Evolutionary conservation across 192 early-diverging fungal genomes (phyloP).

Genomic region (Phlyctochytrium planicorne): DNA sequence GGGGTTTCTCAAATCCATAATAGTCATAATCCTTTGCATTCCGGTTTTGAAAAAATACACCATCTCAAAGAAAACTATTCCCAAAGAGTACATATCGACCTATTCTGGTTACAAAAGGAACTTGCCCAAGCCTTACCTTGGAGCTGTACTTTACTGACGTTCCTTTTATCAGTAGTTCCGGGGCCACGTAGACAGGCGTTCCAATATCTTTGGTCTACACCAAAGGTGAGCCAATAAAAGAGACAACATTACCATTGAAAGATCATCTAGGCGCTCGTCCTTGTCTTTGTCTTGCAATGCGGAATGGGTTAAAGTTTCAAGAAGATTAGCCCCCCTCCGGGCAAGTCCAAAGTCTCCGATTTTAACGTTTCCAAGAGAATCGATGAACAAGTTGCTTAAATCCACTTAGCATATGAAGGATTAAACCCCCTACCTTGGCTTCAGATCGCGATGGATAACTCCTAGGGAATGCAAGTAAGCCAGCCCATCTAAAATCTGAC

Average conservation of each 20-base stretch:
- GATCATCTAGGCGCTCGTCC: too few relatives aligned
- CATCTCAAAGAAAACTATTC: conserved; percentile 75
- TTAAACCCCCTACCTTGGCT: conserved; percentile 42
- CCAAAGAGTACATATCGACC: conserved; percentile 77
- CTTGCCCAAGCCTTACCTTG: conserved; percentile 52
- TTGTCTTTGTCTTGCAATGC: too few relatives aligned
- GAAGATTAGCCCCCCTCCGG: conserved; percentile 50
- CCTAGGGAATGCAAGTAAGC: conserved; percentile 65
- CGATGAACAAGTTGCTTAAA: conserved; percentile 55
- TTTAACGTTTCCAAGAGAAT: conserved; percentile 57
- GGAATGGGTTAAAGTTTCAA: too few relatives aligned
- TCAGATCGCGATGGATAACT: conserved; percentile 69
- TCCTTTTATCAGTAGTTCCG: conserved; percentile 45
- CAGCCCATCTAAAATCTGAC: conserved; percentile 65
- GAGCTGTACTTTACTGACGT: conserved; percentile 65
- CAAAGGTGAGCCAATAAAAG: conserved; percentile 12
- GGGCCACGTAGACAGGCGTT: conserved; percentile 89
- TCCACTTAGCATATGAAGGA: not conserved
- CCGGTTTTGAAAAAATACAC: conserved; percentile 70
- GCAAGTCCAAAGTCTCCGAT: conserved; percentile 64
- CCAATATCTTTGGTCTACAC: conserved; percentile 67
- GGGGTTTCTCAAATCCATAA: conserved; percentile 71
- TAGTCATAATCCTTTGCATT: conserved; percentile 73
- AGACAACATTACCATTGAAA: too few relatives aligned
- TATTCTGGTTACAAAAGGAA: not conserved